A percentile compares a stretch with the other conserved stretches of the same genome.
These are phyloP conservation scores for Populus hybrid DNA, from an alignment of 441 rosid genomes.

Conservation along the genomic window DNA sequence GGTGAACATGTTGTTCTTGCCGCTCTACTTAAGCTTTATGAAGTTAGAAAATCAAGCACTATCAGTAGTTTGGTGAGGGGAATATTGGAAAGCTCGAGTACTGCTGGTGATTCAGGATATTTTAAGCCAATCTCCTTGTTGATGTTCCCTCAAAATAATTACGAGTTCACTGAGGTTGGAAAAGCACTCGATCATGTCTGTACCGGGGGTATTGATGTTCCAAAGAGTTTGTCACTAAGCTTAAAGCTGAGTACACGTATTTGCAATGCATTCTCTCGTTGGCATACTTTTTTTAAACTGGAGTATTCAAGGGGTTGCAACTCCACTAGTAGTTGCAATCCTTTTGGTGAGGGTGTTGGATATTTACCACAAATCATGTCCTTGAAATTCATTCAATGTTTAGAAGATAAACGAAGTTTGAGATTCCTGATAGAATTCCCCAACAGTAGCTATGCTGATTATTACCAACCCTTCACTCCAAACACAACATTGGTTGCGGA, in stretches of 20 bases:
- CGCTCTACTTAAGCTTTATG: constrained; percentile 55
- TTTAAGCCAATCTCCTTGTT: constrained; percentile 52
- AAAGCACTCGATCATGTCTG: constrained; percentile 21
- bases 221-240: constrained; percentile 7
- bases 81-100: constrained; percentile 43
- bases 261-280: constrained; percentile 19
- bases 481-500: constrained; percentile 54
- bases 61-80: constrained; percentile 62
- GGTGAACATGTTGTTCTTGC: constrained; percentile 30
- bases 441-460: constrained; percentile 9
- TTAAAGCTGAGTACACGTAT: constrained; percentile 18
- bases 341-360: constrained; percentile 15
- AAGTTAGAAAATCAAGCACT: constrained; percentile 36
- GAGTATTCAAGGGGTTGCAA: constrained; percentile 26
- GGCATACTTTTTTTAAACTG: neutral
- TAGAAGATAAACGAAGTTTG: constrained; percentile 13
- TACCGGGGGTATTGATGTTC: constrained; percentile 5
- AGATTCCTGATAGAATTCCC: constrained; percentile 29
- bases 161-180: constrained; percentile 17
- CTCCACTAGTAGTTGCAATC: constrained; percentile 26
- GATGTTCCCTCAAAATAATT: constrained; percentile 34
- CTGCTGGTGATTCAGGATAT: constrained; percentile 23
- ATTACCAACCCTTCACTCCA: constrained; percentile 41
- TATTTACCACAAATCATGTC: constrained; percentile 27
- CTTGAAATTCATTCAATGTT: constrained; percentile 23